Percentiles rank a stretch among this genome's conserved stretches.
phyloP scores from a whole-genome alignment of 1,284 basidiomycete genomes.

The Volvariella volvacea region DNA sequence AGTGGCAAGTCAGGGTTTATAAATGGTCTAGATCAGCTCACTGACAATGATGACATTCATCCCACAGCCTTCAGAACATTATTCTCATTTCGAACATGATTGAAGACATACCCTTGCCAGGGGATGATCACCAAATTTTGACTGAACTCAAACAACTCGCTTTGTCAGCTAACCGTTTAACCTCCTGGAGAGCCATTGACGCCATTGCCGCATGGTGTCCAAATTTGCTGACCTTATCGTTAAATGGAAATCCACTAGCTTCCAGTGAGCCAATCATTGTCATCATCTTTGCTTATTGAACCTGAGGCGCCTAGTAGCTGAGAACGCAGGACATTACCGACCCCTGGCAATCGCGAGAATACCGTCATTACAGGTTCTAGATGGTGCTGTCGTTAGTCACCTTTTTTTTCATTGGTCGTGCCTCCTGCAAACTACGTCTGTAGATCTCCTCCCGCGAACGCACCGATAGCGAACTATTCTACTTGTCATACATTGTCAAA shows the following conservation, averaged over 20 bases:
- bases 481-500: constrained; percentile 59
- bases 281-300: constrained; percentile 8
- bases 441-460: constrained; percentile 72
- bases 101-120: constrained; percentile 37
- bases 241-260: constrained; percentile 57
- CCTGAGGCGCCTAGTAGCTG: constrained; percentile 8
- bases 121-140: constrained; percentile 17
- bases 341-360: constrained; percentile 71
- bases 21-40: neutral
- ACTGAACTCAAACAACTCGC: constrained; percentile 48
- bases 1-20: constrained; percentile 36
- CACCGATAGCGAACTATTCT: constrained; percentile 83
- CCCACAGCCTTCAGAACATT: constrained; percentile 51
- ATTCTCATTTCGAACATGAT: constrained; percentile 67
- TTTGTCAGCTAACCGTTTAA: constrained; percentile 58
- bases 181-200: constrained; percentile 67
- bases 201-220: constrained; percentile 63
- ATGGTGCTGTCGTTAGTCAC: constrained; percentile 56
- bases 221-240: constrained; percentile 47
- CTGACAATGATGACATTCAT: constrained; percentile 5
- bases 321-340: constrained; percentile 40
- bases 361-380: constrained; percentile 54
- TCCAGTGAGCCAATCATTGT: constrained; percentile 33
- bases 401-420: constrained; percentile 4
- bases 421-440: constrained; percentile 14